These are phyloP conservation scores for Neurospora sp. DNA, from an alignment of 495 filamentous ascomycete genomes.

Conservation along the genomic window DNA sequence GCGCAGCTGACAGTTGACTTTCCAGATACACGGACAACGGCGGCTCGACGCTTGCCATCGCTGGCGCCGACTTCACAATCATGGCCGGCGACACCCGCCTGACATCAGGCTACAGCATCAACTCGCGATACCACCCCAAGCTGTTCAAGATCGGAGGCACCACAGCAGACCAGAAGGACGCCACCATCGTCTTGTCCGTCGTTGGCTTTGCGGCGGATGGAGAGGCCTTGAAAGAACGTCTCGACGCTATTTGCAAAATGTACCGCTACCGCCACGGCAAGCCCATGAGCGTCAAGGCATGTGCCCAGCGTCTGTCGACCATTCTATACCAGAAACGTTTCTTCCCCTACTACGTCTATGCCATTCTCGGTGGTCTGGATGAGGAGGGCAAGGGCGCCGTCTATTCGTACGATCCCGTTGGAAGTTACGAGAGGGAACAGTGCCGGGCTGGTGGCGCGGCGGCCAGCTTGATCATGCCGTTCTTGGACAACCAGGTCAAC, in stretches of 20 bases:
- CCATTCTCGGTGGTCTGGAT: constrained; percentile 87
- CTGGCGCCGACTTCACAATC: constrained; percentile 86
- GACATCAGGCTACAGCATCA: constrained; percentile 96
- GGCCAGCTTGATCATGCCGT: constrained; percentile 94
- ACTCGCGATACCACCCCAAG: constrained; percentile 86
- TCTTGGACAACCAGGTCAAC: constrained; percentile 98
- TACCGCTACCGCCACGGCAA: constrained; percentile 94
- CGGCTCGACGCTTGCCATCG: constrained; percentile 90
- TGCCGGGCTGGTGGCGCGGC: constrained; percentile 94
- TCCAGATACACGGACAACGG: constrained; percentile 95
- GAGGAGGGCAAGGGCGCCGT: constrained; percentile 90
- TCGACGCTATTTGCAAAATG: constrained; percentile 91
- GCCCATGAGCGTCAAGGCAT: constrained; percentile 82
- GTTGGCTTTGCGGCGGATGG: constrained; percentile 95
- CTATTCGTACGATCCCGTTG: constrained; percentile 96
- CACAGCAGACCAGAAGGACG: constrained; percentile 69
- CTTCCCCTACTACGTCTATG: constrained; percentile 94
- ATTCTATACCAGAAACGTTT: constrained; percentile 95
- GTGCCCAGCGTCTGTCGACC: constrained; percentile 83
- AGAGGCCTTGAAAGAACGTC: constrained; percentile 75
- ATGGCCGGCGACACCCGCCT: constrained; percentile 93
- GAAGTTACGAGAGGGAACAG: constrained; percentile 91
- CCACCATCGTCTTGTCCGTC: constrained; percentile 79
- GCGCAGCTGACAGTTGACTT: constrained; percentile 7
- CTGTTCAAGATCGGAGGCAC: constrained; percentile 93